These are phyloP conservation scores for Echium plantagineum DNA, from an alignment of 257 asterid genomes.

Conservation along the genomic window DNA sequence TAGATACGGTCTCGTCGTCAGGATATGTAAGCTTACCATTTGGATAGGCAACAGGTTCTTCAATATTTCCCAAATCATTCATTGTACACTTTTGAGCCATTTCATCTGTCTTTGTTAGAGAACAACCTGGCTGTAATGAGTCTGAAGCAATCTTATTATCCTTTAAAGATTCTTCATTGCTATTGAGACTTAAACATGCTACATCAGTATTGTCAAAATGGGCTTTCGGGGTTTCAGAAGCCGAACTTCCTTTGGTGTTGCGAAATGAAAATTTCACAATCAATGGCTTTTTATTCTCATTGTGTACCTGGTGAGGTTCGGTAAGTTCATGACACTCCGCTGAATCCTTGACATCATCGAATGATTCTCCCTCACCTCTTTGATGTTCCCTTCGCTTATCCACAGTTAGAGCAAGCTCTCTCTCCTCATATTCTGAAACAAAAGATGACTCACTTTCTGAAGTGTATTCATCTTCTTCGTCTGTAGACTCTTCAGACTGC, in stretches of 20 bases:
- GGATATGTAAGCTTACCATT: slow-evolving; percentile 18
- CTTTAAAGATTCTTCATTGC: slow-evolving; percentile 21
- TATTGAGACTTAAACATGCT: slow-evolving; percentile 31
- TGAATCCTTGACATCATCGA: slow-evolving; percentile 29
- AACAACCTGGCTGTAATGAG: slow-evolving; percentile 26
- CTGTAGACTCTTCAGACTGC: slow-evolving; percentile 46
- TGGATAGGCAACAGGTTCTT: slow-evolving; percentile 19
- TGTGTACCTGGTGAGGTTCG: slow-evolving; percentile 22
- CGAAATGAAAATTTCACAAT: slow-evolving; percentile 54
- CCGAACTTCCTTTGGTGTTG: slow-evolving; percentile 24
- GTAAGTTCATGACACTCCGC: slow-evolving; percentile 22
- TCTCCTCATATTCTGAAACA: slow-evolving; percentile 27
- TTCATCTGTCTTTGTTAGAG: slow-evolving; percentile 23
- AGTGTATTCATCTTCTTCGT: slow-evolving; percentile 50
- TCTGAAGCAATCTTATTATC: slow-evolving; percentile 20
- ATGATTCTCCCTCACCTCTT: slow-evolving; percentile 20
- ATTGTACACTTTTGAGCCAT: not conserved
- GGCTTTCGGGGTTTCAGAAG: slow-evolving; percentile 25
- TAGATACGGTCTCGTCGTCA: slow-evolving; percentile 14
- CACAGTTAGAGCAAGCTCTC: slow-evolving; percentile 17
- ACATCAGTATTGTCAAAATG: slow-evolving; percentile 25
- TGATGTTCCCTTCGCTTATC: slow-evolving; percentile 23
- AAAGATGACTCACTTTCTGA: slow-evolving; percentile 49
- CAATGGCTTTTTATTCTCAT: slow-evolving; percentile 54
- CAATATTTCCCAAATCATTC: slow-evolving; percentile 16